Percentiles rank a stretch among this genome's conserved stretches.
These are phyloP conservation scores for Alternaria triticimaculans DNA, from an alignment of 2,329 filamentous ascomycete species.

Conservation along the genomic window DNA sequence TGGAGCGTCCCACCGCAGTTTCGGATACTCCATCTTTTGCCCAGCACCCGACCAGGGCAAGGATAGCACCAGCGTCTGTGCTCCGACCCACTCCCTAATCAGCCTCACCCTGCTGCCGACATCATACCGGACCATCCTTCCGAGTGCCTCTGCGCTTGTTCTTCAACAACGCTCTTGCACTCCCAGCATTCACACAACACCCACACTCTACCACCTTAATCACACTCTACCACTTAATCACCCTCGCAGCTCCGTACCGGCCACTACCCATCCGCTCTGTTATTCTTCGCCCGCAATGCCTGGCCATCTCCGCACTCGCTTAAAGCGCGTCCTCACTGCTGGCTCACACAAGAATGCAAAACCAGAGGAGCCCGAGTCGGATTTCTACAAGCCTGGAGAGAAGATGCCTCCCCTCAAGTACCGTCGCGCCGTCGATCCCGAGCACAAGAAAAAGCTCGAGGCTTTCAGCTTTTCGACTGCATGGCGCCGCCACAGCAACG, in stretches of 20 bases:
- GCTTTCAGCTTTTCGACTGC: constrained; percentile 56
- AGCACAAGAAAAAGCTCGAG: constrained; percentile 59
- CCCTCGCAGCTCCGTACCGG: background rate
- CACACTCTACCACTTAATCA: background rate
- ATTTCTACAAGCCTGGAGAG: constrained; percentile 59
- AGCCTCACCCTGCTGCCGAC: constrained; percentile 30
- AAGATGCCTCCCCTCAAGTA: constrained; percentile 60
- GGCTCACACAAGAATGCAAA: constrained; percentile 40
- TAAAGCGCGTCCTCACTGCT: constrained; percentile 53
- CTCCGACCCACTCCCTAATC: constrained; percentile 21
- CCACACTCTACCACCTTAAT: constrained; percentile 5
- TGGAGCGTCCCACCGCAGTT: constrained; percentile 15
- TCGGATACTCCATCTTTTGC: constrained; percentile 14
- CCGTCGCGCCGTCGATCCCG: constrained; percentile 55
- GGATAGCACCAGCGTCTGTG: constrained; percentile 13
- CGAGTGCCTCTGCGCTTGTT: constrained; percentile 13
- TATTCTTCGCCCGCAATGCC: constrained; percentile 44
- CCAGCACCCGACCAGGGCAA: constrained; percentile 13
- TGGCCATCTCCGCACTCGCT: constrained; percentile 52
- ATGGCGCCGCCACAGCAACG: constrained; percentile 55
- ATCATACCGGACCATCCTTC: constrained; percentile 22
- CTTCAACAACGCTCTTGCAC: constrained; percentile 6
- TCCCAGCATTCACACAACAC: background rate
- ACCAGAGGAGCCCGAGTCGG: constrained; percentile 49
- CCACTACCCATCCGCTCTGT: background rate